Base-by-base conservation (phyloP, 164 flowering plant genomes). In the Magnolia kwangsiensis region DNA sequence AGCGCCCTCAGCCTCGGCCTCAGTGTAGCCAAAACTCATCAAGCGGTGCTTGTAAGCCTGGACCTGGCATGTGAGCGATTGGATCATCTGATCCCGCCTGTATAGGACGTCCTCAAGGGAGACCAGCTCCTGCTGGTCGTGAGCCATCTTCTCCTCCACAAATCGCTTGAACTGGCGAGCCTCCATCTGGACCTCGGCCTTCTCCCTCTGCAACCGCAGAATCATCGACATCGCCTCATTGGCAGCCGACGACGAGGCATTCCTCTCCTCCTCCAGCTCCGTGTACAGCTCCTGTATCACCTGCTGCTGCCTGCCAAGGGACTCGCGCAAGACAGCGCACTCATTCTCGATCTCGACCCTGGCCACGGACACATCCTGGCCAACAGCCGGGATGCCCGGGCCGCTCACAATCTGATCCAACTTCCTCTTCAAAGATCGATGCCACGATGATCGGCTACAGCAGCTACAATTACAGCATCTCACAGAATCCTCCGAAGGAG, bases 191-290 rank as follows among this genome's bases (percentile, higher is more conserved):
- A 87, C 75, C 84, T 90, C 98, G 14, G 99, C 97, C 81, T 96
- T 96, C 80, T 96, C 98, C 83, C 95, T 90, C 82, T 96, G 98
- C 85, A 96, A 82, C 86, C 96, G 89, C 87, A 94, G 78, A 16
- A 96, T 96, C 99, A 96, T 94, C 0, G 96, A 90, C 99, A 96
- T 94, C 61, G 98, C 92, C 84, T 96, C 99, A 76, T 85, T 91
- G 18, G 99, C 94, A n/a, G 99, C 99, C 1, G 97, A 87, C 0
- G 99, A 83, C 0, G 98, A 79, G 13, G 99, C 97, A 81, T 89
- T 92, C 72, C 99, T 86, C 85, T 96, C 99, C 86, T 92, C 96
- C 13, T 96, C 99, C 78, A 96, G 74, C 64, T 96, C 99, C 1
- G 58, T 18, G 74, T 82, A 85, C 72, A 96, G 81, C 49, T 89